Percentiles rank a stretch among this genome's conserved stretches.
Conservation (phyloP, 2,329 filamentous ascomycete species). For the Dichotomopilus funicola region DNA sequence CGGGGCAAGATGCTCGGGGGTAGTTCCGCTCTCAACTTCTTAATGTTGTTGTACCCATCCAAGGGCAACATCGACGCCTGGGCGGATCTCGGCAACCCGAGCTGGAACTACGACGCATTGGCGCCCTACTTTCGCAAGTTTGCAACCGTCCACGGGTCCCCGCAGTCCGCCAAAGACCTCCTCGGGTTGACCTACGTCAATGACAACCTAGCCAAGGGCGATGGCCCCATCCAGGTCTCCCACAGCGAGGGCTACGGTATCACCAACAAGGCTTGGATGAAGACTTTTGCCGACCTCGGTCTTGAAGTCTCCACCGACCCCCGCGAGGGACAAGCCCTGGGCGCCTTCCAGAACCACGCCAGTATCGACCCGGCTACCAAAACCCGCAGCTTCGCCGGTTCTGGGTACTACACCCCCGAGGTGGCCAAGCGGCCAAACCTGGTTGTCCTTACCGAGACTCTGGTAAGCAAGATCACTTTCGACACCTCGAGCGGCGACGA, state of each 20-base stretch:
- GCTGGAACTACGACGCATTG: slow-evolving; percentile 25
- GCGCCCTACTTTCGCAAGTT: slow-evolving; percentile 32
- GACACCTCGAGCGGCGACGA: slow-evolving; percentile 19
- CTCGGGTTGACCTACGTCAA: slow-evolving; percentile 30
- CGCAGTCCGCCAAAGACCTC: slow-evolving; percentile 24
- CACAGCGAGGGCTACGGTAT: slow-evolving; percentile 30
- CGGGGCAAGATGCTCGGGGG: slow-evolving; percentile 31
- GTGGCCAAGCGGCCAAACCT: slow-evolving; percentile 31
- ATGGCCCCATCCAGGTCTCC: slow-evolving; percentile 34
- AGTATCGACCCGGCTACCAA: slow-evolving; percentile 20
- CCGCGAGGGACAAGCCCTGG: slow-evolving; percentile 19
- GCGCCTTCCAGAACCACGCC: slow-evolving; percentile 19
- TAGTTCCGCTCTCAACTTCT: slow-evolving; percentile 27
- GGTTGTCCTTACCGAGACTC: slow-evolving; percentile 29
- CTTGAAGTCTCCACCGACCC: slow-evolving; percentile 30
- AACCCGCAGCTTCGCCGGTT: slow-evolving; percentile 27
- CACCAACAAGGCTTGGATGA: slow-evolving; percentile 33
- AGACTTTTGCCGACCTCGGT: slow-evolving; percentile 31
- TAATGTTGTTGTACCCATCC: slow-evolving; percentile 26
- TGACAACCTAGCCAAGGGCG: slow-evolving; percentile 25
- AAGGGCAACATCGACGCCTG: slow-evolving; percentile 26
- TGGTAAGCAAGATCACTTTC: slow-evolving; percentile 31
- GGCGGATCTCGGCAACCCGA: slow-evolving; percentile 25
- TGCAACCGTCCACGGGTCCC: slow-evolving; percentile 27
- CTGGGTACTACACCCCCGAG: slow-evolving; percentile 30